Evolutionary conservation across 2,329 filamentous ascomycete genomes (phyloP).

Genomic region (Microdochium nivale): DNA sequence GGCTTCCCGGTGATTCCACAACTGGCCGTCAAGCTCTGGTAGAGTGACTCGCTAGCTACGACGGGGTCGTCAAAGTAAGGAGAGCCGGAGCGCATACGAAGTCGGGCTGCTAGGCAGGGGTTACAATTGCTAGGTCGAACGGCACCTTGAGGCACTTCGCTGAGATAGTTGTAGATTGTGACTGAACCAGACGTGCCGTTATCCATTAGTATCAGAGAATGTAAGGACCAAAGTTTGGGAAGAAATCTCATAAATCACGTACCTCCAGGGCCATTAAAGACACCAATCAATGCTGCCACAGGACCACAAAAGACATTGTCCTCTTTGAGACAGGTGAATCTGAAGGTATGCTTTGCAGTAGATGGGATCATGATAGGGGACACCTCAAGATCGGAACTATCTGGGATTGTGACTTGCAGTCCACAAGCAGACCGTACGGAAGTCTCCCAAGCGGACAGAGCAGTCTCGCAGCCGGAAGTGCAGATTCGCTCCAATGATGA

Average conservation of each 20-base stretch:
- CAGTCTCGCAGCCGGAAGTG: conserved; percentile 5
- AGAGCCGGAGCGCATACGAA: conserved; percentile 11
- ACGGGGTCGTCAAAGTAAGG: conserved; percentile 13
- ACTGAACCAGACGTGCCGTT: no score
- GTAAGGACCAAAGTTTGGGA: no score
- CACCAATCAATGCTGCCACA: conserved; percentile 6
- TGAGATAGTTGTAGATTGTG: conserved; percentile 9
- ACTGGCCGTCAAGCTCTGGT: conserved; percentile 12
- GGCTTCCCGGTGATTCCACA: conserved; percentile 10
- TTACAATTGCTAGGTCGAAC: conserved; percentile 7
- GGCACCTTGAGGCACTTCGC: conserved; percentile 1
- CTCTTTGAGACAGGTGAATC: conserved; percentile 8
- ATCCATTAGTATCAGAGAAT: no score
- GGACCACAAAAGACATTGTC: conserved; percentile 6
- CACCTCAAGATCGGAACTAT: conserved; percentile 4
- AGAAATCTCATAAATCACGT: no score
- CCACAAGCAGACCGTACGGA: conserved; percentile 8
- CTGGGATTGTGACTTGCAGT: conserved; percentile 3
- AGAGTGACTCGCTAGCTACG: conserved; percentile 9
- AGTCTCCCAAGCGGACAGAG: conserved; percentile 5
- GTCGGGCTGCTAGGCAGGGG: conserved; percentile 7
- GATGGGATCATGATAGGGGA: conserved; percentile 7
- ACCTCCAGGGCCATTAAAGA: conserved; percentile 6
- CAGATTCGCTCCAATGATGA: conserved; percentile 5
- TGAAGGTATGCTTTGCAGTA: conserved; percentile 3